Conservation (phyloP, 2,329 filamentous ascomycete genomes). For the Beauveria australis region DNA sequence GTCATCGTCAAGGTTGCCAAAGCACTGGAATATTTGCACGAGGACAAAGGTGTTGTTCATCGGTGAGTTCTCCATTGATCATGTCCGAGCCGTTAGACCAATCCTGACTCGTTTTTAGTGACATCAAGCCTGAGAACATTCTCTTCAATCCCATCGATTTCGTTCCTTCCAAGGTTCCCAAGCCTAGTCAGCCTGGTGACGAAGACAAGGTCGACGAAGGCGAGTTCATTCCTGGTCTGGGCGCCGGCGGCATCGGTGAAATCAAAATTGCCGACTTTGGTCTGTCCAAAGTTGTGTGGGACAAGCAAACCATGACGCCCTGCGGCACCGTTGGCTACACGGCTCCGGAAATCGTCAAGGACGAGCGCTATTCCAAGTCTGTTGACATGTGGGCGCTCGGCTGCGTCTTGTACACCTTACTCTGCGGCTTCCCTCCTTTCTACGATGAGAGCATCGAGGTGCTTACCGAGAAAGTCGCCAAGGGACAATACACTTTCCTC, state of each 20-base stretch:
- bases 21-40: constrained; percentile 86
- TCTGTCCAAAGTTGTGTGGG: constrained; percentile 96
- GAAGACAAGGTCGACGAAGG: constrained; percentile 97
- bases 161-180: constrained; percentile 69
- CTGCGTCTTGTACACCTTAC: constrained; percentile 90
- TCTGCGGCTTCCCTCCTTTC: constrained; percentile 96
- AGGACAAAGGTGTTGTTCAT: constrained; percentile 91
- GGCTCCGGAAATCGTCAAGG: constrained; percentile 96
- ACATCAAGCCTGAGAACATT: constrained; percentile 98
- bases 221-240: constrained; percentile 75
- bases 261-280: constrained; percentile 99
- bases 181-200: constrained; percentile 76
- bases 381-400: constrained; percentile 99
- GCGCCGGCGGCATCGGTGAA: constrained; percentile 80
- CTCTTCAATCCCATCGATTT: constrained; percentile 83
- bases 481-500: constrained; percentile 93
- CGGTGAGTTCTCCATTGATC: constrained; percentile 54
- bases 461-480: constrained; percentile 93
- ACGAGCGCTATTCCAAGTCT: constrained; percentile 96
- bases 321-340: constrained; percentile 98
- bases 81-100: not conserved
- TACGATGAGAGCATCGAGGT: constrained; percentile 98
- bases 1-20: constrained; percentile 95
- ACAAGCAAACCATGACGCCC: constrained; percentile 97
- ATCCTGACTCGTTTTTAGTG: constrained; percentile 41